Evolutionary conservation across 129 eudicot genomes (phyloP).

Genomic region (Flaveria sonorensis): DNA sequence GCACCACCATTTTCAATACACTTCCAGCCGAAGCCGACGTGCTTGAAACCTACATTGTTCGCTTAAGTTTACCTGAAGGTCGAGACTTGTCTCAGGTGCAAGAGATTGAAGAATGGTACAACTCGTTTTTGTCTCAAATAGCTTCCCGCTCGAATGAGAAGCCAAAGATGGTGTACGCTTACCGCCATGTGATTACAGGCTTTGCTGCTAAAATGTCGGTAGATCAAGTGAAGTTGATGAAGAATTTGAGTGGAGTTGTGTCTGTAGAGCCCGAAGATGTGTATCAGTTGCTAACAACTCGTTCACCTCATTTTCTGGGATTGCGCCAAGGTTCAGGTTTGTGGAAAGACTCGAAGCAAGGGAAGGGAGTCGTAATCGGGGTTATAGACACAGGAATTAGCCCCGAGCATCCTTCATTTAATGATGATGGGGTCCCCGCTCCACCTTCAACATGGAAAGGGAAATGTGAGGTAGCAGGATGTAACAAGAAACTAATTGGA

Average conservation of each 20-base stretch:
- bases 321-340: constrained; percentile 27
- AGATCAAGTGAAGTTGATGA: constrained; percentile 26
- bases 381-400: constrained; percentile 33
- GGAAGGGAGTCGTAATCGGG: constrained; percentile 33
- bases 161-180: not conserved
- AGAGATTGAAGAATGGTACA: constrained; percentile 15
- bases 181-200: constrained; percentile 32
- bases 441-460: constrained; percentile 45
- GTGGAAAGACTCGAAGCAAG: constrained; percentile 29
- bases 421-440: constrained; percentile 34
- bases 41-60: constrained; percentile 41
- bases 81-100: not conserved
- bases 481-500: constrained; percentile 35
- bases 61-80: constrained; percentile 31
- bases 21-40: not conserved
- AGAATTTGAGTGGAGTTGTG: constrained; percentile 30
- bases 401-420: constrained; percentile 30
- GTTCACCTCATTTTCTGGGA: constrained; percentile 27
- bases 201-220: constrained; percentile 39
- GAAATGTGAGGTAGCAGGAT: constrained; percentile 26
- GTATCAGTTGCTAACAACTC: constrained; percentile 38
- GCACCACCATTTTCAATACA: not conserved
- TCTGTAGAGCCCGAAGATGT: constrained; percentile 28
- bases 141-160: not conserved
- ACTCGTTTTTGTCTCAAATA: not conserved